Evolutionary conservation across 2,329 filamentous ascomycete species (phyloP), one percentile per base, ranked within the genome.

Genomic region (Venturia oleaginea): DNA sequence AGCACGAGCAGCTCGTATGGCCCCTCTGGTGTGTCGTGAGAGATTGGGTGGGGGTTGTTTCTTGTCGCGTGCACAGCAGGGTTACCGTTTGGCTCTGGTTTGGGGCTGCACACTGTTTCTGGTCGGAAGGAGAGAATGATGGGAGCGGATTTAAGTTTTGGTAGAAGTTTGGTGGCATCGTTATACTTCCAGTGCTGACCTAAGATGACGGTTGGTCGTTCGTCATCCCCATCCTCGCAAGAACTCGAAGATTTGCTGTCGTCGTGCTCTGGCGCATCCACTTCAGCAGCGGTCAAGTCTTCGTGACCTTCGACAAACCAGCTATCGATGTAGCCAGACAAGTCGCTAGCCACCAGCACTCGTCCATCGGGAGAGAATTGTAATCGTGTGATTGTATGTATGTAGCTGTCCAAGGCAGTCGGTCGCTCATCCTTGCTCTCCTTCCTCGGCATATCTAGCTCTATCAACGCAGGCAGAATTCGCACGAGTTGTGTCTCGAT

Each of bases 261-360:
- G 43, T 54, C 43, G n/a, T 38, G 67, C 54, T 76, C 76, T 40
- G 70, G 70, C 57, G 73, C 69, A 32, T 79, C 73, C 38, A 77
- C 72, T 67, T 75, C 72, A 43, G 76, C 72, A 27, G 79, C 76
- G 17, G 76, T 77, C 2, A 72, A 67, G 68, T 84, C 81, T 69
- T 83, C 79, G 66, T 83, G 74, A 43, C 83, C 83, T 71, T 85
- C 82, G 64, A 96, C 76, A 1, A 91, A 78, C 90, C 92, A 99
- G 22, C 88, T 91, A 72, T 97, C 92, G 38, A 97, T 81, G 74
- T 87, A 91, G 54, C 94, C 94, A 54, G 89, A 87, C 62, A 97
- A 76, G 73, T 97, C 93, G 59, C 88, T 87, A 37, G 87, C 84
- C 10, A 89, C 92, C 59, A 97, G 78, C 67, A 96, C 84, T 68